Conservation (phyloP, 2,329 filamentous ascomycete species). For the Arthrocladium fulminans region DNA sequence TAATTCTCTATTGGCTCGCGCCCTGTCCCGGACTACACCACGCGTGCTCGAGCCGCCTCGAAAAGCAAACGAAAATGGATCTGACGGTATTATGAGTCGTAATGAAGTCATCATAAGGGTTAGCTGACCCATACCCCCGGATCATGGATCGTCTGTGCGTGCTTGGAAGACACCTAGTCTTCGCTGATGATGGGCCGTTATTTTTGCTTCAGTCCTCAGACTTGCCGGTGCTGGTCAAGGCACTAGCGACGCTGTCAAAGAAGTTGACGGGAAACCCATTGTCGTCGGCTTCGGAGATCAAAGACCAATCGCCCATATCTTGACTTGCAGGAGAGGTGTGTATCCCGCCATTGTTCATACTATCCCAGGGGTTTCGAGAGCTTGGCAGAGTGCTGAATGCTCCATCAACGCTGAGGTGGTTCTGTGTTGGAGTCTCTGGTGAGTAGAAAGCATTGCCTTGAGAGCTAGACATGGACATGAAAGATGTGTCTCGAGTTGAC, state of each 20-base stretch:
- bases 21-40: slow-evolving; percentile 21
- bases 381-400: neutral
- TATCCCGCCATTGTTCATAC: neutral
- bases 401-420: neutral
- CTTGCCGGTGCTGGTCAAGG: no score
- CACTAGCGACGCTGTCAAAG: no score
- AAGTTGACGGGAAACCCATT: no score
- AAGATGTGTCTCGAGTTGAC: neutral
- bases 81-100: neutral
- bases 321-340: neutral
- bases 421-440: neutral
- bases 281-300: neutral
- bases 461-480: neutral
- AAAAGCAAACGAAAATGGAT: neutral
- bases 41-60: slow-evolving; percentile 11
- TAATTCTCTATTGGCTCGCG: no score
- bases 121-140: neutral
- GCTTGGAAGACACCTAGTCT: neutral
- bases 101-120: neutral
- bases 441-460: neutral
- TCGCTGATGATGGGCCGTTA: neutral
- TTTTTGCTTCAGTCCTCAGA: no score
- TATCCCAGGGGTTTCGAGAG: neutral
- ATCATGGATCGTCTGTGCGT: neutral
- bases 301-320: neutral